These are phyloP conservation scores for Pseudogymnoascus sp. DNA, from an alignment of 2,329 filamentous ascomycete genomes.

Conservation along the genomic window DNA sequence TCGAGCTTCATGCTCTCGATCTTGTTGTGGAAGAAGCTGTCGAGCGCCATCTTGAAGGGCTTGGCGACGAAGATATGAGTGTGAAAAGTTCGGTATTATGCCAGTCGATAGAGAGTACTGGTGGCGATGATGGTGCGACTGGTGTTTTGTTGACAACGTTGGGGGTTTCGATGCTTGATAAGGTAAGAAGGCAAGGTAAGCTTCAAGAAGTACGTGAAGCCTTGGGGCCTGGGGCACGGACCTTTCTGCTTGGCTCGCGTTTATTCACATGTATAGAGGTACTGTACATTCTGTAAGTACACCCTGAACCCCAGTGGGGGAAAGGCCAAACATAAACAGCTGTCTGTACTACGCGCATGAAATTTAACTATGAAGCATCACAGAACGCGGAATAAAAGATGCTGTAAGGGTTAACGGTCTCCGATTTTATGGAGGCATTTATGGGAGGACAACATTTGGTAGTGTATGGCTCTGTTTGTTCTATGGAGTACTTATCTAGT, in stretches of 20 bases:
- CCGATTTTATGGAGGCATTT: neutral
- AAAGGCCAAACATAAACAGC: neutral
- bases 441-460: neutral
- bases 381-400: neutral
- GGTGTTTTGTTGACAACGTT: slow-evolving; percentile 1
- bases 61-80: neutral
- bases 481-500: neutral
- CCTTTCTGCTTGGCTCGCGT: slow-evolving; percentile 1
- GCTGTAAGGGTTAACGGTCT: neutral
- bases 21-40: slow-evolving; percentile 99
- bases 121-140: slow-evolving; percentile 1
- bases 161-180: slow-evolving; percentile 3
- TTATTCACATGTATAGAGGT: neutral
- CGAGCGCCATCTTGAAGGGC: slow-evolving; percentile 76
- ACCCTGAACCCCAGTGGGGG: neutral
- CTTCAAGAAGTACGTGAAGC: slow-evolving; percentile 7
- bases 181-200: slow-evolving; percentile 5
- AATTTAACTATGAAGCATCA: neutral
- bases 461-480: neutral
- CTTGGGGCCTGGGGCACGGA: slow-evolving; percentile 7
- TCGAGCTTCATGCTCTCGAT: slow-evolving; percentile 99
- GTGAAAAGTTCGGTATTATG: neutral
- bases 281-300: neutral
- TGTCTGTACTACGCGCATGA: neutral
- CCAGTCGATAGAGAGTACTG: neutral